phyloP scores from a whole-genome alignment of 768 basidiomycete genomes.

The Hypholoma fasciculare region DNA sequence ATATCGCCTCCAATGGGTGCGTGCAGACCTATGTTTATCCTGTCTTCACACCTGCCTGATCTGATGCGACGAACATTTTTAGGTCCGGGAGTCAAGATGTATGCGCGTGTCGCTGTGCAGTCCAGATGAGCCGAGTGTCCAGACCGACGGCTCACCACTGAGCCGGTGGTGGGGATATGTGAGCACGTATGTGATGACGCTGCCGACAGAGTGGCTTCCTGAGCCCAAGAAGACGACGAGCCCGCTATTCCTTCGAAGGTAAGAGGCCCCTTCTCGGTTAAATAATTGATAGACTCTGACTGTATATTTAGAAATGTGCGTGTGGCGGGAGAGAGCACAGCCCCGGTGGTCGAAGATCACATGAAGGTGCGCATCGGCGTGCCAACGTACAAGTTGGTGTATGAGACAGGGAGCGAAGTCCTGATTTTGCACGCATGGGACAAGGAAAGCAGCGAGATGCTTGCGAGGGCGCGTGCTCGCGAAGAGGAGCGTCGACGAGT shows the following conservation, averaged over 20 bases:
- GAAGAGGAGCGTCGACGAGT: constrained; percentile 57
- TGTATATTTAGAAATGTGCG: constrained; percentile 55
- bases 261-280: constrained; percentile 24
- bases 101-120: constrained; percentile 65
- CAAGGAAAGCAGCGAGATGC: constrained; percentile 29
- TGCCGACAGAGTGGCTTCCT: constrained; percentile 73
- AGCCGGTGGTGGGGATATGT: constrained; percentile 76
- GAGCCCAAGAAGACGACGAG: constrained; percentile 33
- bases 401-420: constrained; percentile 69
- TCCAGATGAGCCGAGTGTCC: constrained; percentile 63
- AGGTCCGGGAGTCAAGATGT: constrained; percentile 56
- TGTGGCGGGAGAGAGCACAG: constrained; percentile 41
- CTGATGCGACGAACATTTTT: constrained; percentile 17
- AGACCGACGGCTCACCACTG: constrained; percentile 46
- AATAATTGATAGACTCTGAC: constrained; percentile 25
- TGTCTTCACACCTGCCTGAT: constrained; percentile 3
- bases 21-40: constrained; percentile 25
- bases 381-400: constrained; percentile 68
- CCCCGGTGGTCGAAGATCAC: constrained; percentile 33
- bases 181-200: constrained; percentile 67
- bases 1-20: constrained; percentile 80
- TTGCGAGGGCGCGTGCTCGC: constrained; percentile 39
- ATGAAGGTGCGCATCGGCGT: constrained; percentile 56
- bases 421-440: constrained; percentile 39
- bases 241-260: constrained; percentile 63